These are phyloP conservation scores for Mitragyna speciosa DNA, from an alignment of 257 asterid genomes.

Conservation along the genomic window DNA sequence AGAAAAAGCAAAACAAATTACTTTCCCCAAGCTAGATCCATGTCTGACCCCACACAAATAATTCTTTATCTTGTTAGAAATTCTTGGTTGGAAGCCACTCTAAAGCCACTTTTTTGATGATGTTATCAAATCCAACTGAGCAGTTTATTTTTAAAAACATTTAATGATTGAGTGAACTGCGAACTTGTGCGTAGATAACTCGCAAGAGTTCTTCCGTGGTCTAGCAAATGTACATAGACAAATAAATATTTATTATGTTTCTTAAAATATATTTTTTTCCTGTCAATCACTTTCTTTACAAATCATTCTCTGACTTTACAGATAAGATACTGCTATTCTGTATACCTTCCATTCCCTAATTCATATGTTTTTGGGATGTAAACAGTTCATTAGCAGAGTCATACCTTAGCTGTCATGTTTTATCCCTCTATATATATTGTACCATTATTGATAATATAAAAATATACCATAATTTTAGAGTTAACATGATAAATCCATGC, in stretches of 20 bases:
- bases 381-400: constrained; percentile 12
- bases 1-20: not conserved
- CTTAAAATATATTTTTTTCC: not conserved
- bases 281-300: constrained; percentile 24
- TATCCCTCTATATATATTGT: not conserved
- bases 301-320: constrained; percentile 32
- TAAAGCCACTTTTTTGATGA: constrained; percentile 22
- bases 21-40: not conserved
- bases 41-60: not conserved
- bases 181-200: constrained; percentile 14
- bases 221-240: not conserved
- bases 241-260: no score
- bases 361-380: not conserved
- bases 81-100: constrained; percentile 23
- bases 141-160: not conserved
- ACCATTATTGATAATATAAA: not conserved
- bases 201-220: constrained; percentile 10
- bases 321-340: constrained; percentile 14
- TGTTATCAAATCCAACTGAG: constrained; percentile 24
- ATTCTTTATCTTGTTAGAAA: not conserved
- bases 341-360: not conserved
- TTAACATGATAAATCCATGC: constrained; percentile 12
- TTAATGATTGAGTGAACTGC: constrained; percentile 5
- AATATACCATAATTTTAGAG: not conserved
- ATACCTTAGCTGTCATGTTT: constrained; percentile 28